These are phyloP conservation scores for Candida hispaniensis DNA, from an alignment of 805 yeast species.

Conservation along the genomic window DNA sequence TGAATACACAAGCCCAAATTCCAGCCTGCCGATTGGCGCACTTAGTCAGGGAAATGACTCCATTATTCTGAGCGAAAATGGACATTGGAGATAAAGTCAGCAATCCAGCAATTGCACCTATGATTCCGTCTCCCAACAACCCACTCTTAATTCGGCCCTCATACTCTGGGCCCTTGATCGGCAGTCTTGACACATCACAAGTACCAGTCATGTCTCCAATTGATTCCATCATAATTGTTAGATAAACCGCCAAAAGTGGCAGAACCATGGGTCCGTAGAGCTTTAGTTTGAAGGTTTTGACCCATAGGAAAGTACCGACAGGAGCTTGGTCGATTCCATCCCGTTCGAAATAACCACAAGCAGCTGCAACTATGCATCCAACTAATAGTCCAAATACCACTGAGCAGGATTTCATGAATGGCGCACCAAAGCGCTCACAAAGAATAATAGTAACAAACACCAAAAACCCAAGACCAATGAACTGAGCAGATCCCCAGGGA, in stretches of 20 bases:
- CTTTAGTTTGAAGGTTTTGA: slow-evolving; percentile 62
- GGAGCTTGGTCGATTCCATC: slow-evolving; percentile 58
- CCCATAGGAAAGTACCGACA: slow-evolving; percentile 78
- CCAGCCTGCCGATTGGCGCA: slow-evolving; percentile 82
- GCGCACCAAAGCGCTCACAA: slow-evolving; percentile 83
- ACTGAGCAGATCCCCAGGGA: slow-evolving; percentile 80
- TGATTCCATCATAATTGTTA: slow-evolving; percentile 82
- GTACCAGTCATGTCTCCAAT: slow-evolving; percentile 94
- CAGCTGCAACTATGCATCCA: slow-evolving; percentile 90
- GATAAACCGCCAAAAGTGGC: slow-evolving; percentile 74
- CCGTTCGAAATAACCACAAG: slow-evolving; percentile 66
- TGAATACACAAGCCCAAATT: slow-evolving; percentile 68
- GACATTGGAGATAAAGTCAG: slow-evolving; percentile 84
- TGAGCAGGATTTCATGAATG: slow-evolving; percentile 90
- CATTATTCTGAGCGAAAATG: slow-evolving; percentile 90
- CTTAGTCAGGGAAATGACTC: slow-evolving; percentile 84
- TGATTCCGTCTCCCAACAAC: slow-evolving; percentile 76
- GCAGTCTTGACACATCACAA: slow-evolving; percentile 77
- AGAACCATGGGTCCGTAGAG: slow-evolving; percentile 80
- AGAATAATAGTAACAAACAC: slow-evolving; percentile 65
- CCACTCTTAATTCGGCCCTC: slow-evolving; percentile 91
- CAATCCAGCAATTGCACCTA: slow-evolving; percentile 65
- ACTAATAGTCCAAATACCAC: slow-evolving; percentile 74
- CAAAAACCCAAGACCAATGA: slow-evolving; percentile 76
- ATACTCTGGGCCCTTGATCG: slow-evolving; percentile 69